phyloP scores from a whole-genome alignment of 805 yeast species.

The Saccharomycopsis javanensis region DNA sequence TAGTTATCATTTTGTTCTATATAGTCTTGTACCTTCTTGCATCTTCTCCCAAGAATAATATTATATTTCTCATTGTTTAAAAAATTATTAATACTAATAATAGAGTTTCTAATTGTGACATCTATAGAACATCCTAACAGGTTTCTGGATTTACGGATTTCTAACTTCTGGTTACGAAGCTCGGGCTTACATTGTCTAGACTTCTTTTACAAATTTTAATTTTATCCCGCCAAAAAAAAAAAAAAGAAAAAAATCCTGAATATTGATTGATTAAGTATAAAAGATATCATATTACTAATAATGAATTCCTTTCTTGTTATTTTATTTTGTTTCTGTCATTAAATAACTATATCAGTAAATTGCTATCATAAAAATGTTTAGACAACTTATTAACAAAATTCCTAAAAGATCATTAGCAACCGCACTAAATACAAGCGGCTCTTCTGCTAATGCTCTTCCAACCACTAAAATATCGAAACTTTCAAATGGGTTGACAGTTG shows the following conservation, averaged over 20 bases:
- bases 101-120: too few species aligned
- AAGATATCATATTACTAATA: too few species aligned
- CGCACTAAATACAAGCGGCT: not conserved
- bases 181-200: not conserved
- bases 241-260: not conserved
- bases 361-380: not conserved
- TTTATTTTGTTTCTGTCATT: too few species aligned
- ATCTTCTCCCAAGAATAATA: too few species aligned
- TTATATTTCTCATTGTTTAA: too few species aligned
- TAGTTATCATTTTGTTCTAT: too few species aligned
- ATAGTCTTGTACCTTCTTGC: too few species aligned
- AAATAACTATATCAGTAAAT: not conserved
- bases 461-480: constrained; percentile 60
- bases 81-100: too few species aligned
- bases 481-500: constrained; percentile 90
- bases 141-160: not conserved
- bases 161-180: not conserved
- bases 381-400: not conserved
- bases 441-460: constrained; percentile 26
- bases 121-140: too few species aligned
- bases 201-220: not conserved
- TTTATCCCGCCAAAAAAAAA: not conserved
- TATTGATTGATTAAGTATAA: not conserved
- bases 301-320: too few species aligned
- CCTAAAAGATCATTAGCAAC: not conserved